Evolutionary conservation across 257 asterid species (phyloP), one percentile per base, ranked within the genome.

Genomic region (Echites panduratus): DNA sequence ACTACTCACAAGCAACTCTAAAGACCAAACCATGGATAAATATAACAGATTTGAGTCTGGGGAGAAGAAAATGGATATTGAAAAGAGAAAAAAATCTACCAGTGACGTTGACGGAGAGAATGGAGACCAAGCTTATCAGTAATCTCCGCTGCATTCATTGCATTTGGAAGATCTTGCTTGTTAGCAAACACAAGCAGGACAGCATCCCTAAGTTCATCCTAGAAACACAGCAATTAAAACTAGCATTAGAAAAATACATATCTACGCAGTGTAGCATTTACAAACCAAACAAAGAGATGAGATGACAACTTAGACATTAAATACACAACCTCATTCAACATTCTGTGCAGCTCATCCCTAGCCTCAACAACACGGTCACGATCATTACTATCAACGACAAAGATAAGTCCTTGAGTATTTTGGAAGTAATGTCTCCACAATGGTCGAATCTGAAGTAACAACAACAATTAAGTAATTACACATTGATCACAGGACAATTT

Each of bases 111-210:
- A 29, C 87, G 90, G 77, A 83, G 91, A 44, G 91, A 86, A 73
- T 85, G 88, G 52, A 88, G 91, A 68, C 84, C 91, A 76, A 88
- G 95, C 86, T 86, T 88, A 76, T 84, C 89, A 14, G 89, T 86
- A 19, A 88, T 83, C 82, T 86, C 91, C 57, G 85, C 89, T 27
- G 84, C 91, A 80, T 86, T 85, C 95, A 88, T 86, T 20, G 91
- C 91, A 85, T 88, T 83, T 41, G 87, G 95, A 74, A 88, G 88
- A 83, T 88, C 95, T 83, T 86, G 89, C 78, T 88, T 88, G 88
- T 86, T 85, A 4, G 95, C 95, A 70, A 86, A 82, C 38, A 88
- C 91, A 77, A 88, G 95, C 62, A 88, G 84, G 70, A 82, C 89
- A 56, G 89, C 87, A 80, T 88, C 89, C 81, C 89, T 83, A 78